These are phyloP conservation scores for Xerocomus brunneocitrinus DNA, from an alignment of 768 basidiomycete genomes.

Conservation along the genomic window DNA sequence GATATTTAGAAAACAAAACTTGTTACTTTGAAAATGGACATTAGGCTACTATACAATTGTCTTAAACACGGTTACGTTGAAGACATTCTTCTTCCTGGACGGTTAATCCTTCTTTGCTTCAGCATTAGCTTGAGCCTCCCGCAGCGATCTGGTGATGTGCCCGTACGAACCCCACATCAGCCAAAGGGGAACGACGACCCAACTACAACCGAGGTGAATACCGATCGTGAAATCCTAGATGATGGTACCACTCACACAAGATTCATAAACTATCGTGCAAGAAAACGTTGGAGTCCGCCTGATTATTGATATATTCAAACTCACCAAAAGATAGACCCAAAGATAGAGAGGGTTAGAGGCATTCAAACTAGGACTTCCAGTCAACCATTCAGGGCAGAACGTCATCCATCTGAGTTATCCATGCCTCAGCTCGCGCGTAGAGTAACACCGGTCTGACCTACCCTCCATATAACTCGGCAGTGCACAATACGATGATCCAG, in stretches of 20 bases:
- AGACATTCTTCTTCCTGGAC: background rate
- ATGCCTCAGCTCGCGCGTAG: background rate
- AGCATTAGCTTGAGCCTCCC: slow-evolving; percentile 31
- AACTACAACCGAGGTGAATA: slow-evolving; percentile 40
- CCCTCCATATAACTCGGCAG: slow-evolving; percentile 77
- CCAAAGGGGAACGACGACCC: slow-evolving; percentile 73
- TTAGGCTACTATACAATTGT: background rate
- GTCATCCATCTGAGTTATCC: slow-evolving; percentile 66
- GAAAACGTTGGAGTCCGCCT: background rate
- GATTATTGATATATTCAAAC: slow-evolving; percentile 24
- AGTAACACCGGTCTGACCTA: slow-evolving; percentile 26
- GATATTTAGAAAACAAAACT: background rate
- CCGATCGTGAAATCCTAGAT: background rate
- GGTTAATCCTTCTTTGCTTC: slow-evolving; percentile 36
- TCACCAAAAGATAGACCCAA: slow-evolving; percentile 78
- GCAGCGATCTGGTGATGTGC: slow-evolving; percentile 60
- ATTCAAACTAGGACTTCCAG: slow-evolving; percentile 65
- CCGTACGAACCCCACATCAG: slow-evolving; percentile 77
- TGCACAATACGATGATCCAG: slow-evolving; percentile 76
- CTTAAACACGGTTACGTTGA: background rate
- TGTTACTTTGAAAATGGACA: background rate
- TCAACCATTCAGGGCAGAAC: slow-evolving; percentile 83
- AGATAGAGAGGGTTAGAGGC: slow-evolving; percentile 66
- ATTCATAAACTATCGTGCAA: slow-evolving; percentile 65
- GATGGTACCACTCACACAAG: slow-evolving; percentile 49